Evolutionary conservation across 345 rosid genomes (phyloP), one percentile per base, ranked within the genome.

Genomic region (Lepidium sativum): DNA sequence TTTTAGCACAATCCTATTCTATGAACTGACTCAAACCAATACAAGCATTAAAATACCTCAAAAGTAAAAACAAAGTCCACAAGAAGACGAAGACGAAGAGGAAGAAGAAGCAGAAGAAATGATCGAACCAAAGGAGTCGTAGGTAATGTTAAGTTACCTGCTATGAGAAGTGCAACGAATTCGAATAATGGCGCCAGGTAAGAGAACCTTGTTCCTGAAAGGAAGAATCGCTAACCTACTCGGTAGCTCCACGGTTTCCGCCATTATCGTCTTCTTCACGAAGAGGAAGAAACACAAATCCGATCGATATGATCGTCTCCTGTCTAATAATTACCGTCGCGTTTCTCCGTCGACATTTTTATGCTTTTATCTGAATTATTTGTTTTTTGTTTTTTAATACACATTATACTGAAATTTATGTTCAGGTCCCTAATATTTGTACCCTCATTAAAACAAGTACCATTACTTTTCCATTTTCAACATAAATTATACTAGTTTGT

Each of bases 101-200:
- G 18, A 62, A 35, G 34, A 6, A 27, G 31, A n/a, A n/a, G n/a
- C n/a, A n/a, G n/a, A n/a, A n/a, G n/a, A n/a, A 6, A 6, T 32
- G 60, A 54, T 35, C 41, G 15, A 64, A 55, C 14, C 43, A n/a
- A 25, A 52, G 17, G 68, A 62, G 48, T n/a, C 40, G 38, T 61
- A 25, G 9, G 21, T 10, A 27, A 14, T 23, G 39, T n/a, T 8
- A 49, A 4, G 3, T 3, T 37, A 87, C 96, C 96, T 88, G 92
- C 86, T 88, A 20, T 86, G 95, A 37, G 96, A 94, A 67, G 97
- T 94, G 80, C 99, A 94, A 50, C 99, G 97, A 81, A 94, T 94
- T 40, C 97, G 88, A 81, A 94, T 90, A 68, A 94, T 86, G 72
- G 97, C 99, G 78, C 99, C 97, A 60, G 99, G 99, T 41, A 94